Conservation (phyloP, 1,139 yeast species). For the Pichia cactophila region DNA sequence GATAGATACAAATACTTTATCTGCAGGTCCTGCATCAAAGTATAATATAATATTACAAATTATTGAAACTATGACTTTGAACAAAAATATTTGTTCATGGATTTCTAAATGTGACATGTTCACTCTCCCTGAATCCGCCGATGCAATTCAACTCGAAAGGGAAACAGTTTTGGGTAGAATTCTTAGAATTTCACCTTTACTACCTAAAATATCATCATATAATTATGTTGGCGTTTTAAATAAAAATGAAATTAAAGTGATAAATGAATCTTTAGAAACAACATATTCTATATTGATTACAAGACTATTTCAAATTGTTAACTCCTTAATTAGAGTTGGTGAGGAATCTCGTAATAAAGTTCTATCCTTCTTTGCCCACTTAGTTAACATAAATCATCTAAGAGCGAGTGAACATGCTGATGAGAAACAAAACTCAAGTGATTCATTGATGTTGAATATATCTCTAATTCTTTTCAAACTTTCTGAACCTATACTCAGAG, state of each 20-base stretch:
- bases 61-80: slow-evolving; percentile 51
- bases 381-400: slow-evolving; percentile 74
- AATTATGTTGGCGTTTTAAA: slow-evolving; percentile 38
- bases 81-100: slow-evolving; percentile 54
- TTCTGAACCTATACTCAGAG: slow-evolving; percentile 77
- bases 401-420: slow-evolving; percentile 85
- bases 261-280: slow-evolving; percentile 49
- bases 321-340: slow-evolving; percentile 74
- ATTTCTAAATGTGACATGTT: slow-evolving; percentile 55
- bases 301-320: slow-evolving; percentile 59
- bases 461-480: slow-evolving; percentile 60
- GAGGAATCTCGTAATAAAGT: slow-evolving; percentile 53
- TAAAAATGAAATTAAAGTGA: slow-evolving; percentile 37
- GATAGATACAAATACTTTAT: slow-evolving; percentile 32
- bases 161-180: slow-evolving; percentile 72
- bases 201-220: slow-evolving; percentile 40
- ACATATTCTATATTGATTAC: slow-evolving; percentile 52
- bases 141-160: slow-evolving; percentile 48
- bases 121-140: slow-evolving; percentile 33
- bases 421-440: slow-evolving; percentile 57
- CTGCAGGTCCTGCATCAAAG: slow-evolving; percentile 34
- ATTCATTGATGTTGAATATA: slow-evolving; percentile 78
- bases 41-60: slow-evolving; percentile 47
- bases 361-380: slow-evolving; percentile 59
- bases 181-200: slow-evolving; percentile 66